A percentile compares a stretch with the other conserved stretches of the same genome.
phyloP scores from a whole-genome alignment of 2,329 filamentous ascomycete species.

The Diaporthe sp. region DNA sequence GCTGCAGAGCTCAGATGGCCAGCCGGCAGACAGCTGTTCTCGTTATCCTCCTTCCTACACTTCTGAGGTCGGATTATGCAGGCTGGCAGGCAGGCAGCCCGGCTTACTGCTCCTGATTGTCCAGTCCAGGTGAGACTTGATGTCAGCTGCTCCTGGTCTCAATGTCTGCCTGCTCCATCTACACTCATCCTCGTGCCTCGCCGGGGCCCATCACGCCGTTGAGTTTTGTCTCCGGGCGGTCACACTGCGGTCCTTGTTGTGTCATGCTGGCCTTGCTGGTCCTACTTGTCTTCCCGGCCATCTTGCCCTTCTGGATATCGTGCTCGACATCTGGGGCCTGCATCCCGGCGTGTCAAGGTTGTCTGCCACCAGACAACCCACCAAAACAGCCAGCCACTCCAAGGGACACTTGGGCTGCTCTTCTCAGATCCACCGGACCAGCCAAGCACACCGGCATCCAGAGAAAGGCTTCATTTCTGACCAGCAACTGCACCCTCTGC shows the following conservation, averaged over 20 bases:
- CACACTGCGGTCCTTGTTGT: constrained; percentile 13
- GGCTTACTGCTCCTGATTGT: constrained; percentile 9
- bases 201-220: constrained; percentile 21
- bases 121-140: background rate
- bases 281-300: background rate
- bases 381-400: background rate
- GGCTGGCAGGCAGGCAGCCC: background rate
- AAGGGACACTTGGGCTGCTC: background rate
- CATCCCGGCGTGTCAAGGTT: constrained; percentile 7
- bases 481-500: background rate
- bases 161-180: constrained; percentile 38
- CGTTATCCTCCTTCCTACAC: background rate
- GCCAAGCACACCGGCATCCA: constrained; percentile 5
- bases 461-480: background rate
- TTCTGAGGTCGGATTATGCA: background rate
- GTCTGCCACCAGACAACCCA: background rate
- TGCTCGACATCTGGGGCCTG: background rate
- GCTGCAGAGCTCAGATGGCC: background rate
- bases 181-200: constrained; percentile 29
- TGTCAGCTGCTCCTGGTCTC: constrained; percentile 34
- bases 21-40: constrained; percentile 16
- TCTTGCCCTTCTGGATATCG: constrained; percentile 22
- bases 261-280: constrained; percentile 13
- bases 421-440: constrained; percentile 13
- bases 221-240: constrained; percentile 28